Evolutionary conservation across 1,284 basidiomycete species (phyloP), one percentile per base, ranked within the genome.

Genomic region (Pyrrhoderma noxium): DNA sequence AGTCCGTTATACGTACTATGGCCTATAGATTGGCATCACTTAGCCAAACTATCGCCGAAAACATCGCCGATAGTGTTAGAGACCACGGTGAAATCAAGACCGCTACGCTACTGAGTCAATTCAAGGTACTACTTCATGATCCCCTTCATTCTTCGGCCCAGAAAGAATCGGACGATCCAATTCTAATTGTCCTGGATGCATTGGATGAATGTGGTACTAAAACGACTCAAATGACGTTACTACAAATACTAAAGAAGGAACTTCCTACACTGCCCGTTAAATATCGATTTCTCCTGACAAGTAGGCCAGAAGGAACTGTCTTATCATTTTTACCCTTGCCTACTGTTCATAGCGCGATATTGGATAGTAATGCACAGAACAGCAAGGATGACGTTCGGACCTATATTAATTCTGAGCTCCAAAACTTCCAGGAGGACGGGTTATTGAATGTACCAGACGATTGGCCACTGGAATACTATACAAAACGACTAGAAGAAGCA

Each of bases 401-500:
- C 27, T 31, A 5, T 31, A 5, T 31, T 5, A 31, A 11, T 5
- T 5, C 5, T 31, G 27, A 31, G 27, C 27, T 31, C 27, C 7
- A 11, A 11, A 5, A 11, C 27, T n/a, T n/a, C n/a, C n/a, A n/a
- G n/a, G 27, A 31, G 27, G 27, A 11, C 5, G 27, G n/a, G n/a
- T n/a, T n/a, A n/a, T n/a, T n/a, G 11, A 25, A 16, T 18, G 16
- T 19, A 36, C 31, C 39, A 16, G 23, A 23, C 14, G 46, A 4
- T 16, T 37, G 46, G 46, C 35, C n/a, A 25, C 23, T 16, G 45
- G 27, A 46, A 1, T 11, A 46, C 1, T 56, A 62, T 14, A 39
- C 61, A 9, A 52, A 58, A 8, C 27, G 23, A 35, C 54, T 64
- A 19, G 58, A 59, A 8, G 39, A 58, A 22, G 62, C 56, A 18